Conservation (phyloP, 345 rosid genomes). For the Populus ilicifolia region DNA sequence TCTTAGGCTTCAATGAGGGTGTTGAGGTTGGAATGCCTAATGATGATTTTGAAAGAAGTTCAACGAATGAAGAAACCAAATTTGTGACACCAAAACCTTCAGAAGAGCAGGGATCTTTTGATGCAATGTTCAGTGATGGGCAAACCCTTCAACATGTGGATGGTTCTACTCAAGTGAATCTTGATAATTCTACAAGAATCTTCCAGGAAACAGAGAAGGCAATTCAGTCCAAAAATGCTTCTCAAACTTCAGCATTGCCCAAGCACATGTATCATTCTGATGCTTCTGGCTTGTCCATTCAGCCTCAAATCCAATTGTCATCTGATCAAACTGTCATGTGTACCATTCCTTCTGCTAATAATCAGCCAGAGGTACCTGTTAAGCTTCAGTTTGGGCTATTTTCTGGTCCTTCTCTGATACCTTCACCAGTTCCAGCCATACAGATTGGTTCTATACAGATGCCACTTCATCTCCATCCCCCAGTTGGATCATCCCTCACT, state of each 20-base stretch:
- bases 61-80: slow-evolving; percentile 42
- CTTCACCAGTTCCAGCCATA: slow-evolving; percentile 93
- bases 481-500: slow-evolving; percentile 51
- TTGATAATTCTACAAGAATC: slow-evolving; percentile 40
- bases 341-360: slow-evolving; percentile 32
- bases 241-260: slow-evolving; percentile 34
- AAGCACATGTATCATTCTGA: slow-evolving; percentile 36
- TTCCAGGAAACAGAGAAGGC: slow-evolving; percentile 53
- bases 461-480: slow-evolving; percentile 96
- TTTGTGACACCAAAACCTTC: slow-evolving; percentile 35
- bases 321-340: slow-evolving; percentile 44
- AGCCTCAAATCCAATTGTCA: slow-evolving; percentile 35
- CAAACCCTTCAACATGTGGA: slow-evolving; percentile 37
- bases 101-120: slow-evolving; percentile 41
- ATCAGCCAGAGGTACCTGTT: slow-evolving; percentile 62
- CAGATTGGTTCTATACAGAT: slow-evolving; percentile 99
- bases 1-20: slow-evolving; percentile 85
- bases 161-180: slow-evolving; percentile 34
- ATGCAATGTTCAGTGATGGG: slow-evolving; percentile 36
- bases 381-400: slow-evolving; percentile 93
- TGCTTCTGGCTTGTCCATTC: slow-evolving; percentile 33
- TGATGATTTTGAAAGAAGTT: slow-evolving; percentile 66
- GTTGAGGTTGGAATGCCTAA: slow-evolving; percentile 77
- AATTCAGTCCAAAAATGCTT: slow-evolving; percentile 38
- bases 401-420: slow-evolving; percentile 85